These are phyloP conservation scores for Globisporangium carolinianum DNA, from an alignment of 352 stramenopile genomes.

Conservation along the genomic window DNA sequence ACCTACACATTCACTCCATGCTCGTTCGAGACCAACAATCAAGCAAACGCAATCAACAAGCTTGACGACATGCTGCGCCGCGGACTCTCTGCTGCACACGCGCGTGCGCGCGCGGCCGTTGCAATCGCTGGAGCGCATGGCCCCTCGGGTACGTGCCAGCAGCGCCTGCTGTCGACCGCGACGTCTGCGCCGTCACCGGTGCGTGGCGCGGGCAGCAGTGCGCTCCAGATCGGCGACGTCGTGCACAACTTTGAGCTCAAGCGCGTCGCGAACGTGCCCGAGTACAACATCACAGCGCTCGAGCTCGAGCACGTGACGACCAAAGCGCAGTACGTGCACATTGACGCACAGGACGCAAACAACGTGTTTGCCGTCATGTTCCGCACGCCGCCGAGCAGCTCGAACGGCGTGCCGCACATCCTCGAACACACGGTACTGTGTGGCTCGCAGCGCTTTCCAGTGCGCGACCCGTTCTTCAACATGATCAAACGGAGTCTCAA, in stretches of 20 bases:
- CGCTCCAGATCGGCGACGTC: constrained; percentile 48
- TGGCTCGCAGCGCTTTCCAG: constrained; percentile 94
- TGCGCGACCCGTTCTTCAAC: constrained; percentile 99
- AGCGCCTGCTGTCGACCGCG: constrained; percentile 4
- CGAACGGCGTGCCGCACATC: constrained; percentile 97
- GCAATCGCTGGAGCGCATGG: neutral
- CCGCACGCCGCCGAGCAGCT: constrained; percentile 93
- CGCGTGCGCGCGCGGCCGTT: neutral
- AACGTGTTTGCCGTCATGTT: constrained; percentile 95
- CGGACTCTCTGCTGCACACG: constrained; percentile 4
- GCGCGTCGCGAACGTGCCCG: constrained; percentile 53
- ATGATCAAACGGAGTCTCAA: constrained; percentile 97
- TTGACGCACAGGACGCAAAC: constrained; percentile 78
- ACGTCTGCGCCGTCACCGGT: neutral
- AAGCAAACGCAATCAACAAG: too few species aligned
- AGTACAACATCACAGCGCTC: constrained; percentile 78
- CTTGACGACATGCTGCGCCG: constrained; percentile 6
- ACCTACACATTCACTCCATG: too few species aligned
- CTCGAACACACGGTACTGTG: constrained; percentile 95
- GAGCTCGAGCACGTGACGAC: constrained; percentile 72
- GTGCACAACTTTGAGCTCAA: constrained; percentile 76
- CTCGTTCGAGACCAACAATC: too few species aligned
- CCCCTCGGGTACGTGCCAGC: neutral
- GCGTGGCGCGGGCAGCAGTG: constrained; percentile 47
- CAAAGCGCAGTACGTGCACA: constrained; percentile 70